Evolutionary conservation across 129 eudicot genomes (phyloP).

Genomic region (Kitagawia praeruptora): DNA sequence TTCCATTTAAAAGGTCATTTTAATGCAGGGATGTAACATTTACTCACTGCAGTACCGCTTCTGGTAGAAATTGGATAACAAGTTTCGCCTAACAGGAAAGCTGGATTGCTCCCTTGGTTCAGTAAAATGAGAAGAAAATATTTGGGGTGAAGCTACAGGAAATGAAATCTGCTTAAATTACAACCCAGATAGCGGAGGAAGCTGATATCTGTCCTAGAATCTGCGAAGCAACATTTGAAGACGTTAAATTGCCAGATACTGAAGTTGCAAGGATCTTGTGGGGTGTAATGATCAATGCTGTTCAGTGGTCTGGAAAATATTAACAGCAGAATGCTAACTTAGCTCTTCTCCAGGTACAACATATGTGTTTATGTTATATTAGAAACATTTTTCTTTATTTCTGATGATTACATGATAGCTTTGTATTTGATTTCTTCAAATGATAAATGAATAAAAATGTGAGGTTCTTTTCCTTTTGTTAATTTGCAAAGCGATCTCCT

Average conservation of each 20-base stretch:
- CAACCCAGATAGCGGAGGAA: no score
- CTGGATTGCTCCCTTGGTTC: no score
- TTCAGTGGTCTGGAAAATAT: slow-evolving; percentile 97
- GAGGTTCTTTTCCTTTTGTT: slow-evolving; percentile 34
- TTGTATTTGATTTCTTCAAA: neutral
- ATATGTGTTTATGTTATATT: no score
- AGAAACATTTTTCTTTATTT: neutral
- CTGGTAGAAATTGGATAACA: neutral
- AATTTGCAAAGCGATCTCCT: slow-evolving; percentile 73
- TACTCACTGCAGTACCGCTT: no score
- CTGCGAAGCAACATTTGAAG: slow-evolving; percentile 89
- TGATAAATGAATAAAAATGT: neutral
- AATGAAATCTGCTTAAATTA: no score
- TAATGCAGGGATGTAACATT: no score
- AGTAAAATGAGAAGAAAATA: no score
- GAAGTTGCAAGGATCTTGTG: slow-evolving; percentile 81
- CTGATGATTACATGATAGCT: neutral
- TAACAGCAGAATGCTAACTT: slow-evolving; percentile 71
- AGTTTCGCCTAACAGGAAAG: no score
- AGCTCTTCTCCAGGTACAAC: no score
- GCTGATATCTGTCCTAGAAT: slow-evolving; percentile 32
- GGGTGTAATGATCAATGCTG: slow-evolving; percentile 97
- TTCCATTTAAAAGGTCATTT: no score
- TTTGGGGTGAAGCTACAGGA: no score
- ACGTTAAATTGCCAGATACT: slow-evolving; percentile 81